Evolutionary conservation across 2,329 filamentous ascomycete genomes (phyloP).

Genomic region (Cordyceps fumosorosea): DNA sequence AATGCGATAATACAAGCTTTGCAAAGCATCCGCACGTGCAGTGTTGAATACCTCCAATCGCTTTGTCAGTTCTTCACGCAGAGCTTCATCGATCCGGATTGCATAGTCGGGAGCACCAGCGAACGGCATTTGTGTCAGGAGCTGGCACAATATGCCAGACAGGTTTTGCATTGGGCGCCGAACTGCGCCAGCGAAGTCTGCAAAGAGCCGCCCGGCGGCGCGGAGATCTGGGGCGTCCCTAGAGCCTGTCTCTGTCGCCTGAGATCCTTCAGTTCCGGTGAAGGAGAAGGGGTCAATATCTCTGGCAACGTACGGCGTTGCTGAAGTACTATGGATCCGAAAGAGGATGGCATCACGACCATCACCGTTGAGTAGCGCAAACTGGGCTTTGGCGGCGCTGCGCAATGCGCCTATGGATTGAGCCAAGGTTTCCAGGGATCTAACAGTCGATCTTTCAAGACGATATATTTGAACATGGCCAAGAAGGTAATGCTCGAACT

Average conservation of each 20-base stretch:
- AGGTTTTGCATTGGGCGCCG: slow-evolving; percentile 88
- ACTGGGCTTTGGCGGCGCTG: slow-evolving; percentile 80
- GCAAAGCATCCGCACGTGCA: slow-evolving; percentile 65
- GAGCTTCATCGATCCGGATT: slow-evolving; percentile 67
- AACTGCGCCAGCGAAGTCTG: slow-evolving; percentile 67
- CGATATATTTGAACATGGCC: slow-evolving; percentile 71
- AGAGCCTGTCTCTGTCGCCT: not conserved
- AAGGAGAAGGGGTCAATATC: slow-evolving; percentile 5
- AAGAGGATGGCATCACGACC: slow-evolving; percentile 4
- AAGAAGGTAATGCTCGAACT: slow-evolving; percentile 73
- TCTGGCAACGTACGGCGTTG: not conserved
- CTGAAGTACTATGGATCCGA: not conserved
- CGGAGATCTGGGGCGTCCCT: not conserved
- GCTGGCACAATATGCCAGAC: slow-evolving; percentile 73
- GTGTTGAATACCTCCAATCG: slow-evolving; percentile 68
- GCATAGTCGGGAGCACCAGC: slow-evolving; percentile 55
- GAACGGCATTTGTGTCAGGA: slow-evolving; percentile 77
- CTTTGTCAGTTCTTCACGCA: slow-evolving; percentile 65
- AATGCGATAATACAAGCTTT: slow-evolving; percentile 67
- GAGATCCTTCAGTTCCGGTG: not conserved
- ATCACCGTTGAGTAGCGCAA: slow-evolving; percentile 61
- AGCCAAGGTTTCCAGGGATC: slow-evolving; percentile 72
- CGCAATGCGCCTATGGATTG: slow-evolving; percentile 81
- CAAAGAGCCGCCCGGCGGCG: slow-evolving; percentile 1
- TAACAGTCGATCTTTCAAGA: slow-evolving; percentile 67